phyloP scores from a whole-genome alignment of 208 protist genomes.

The Angomonas ambiguus region DNA sequence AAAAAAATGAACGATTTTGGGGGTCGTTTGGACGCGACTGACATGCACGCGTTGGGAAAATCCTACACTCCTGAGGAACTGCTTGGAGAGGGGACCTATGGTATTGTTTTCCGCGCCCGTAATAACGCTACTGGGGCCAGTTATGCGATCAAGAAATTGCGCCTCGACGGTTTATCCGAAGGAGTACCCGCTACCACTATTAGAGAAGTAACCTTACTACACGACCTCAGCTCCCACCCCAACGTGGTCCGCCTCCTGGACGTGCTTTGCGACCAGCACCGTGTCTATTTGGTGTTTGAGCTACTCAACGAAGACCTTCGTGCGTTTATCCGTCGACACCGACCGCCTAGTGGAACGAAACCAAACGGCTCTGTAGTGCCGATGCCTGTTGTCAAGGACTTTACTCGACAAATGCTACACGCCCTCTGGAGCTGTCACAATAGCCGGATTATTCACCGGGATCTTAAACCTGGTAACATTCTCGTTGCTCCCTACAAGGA shows the following conservation, averaged over 20 bases:
- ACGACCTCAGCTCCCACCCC: conserved; percentile 85
- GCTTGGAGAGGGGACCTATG: conserved; percentile 95
- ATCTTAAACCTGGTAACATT: conserved; percentile 88
- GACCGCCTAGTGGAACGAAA: conserved; percentile 23
- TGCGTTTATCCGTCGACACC: conserved; percentile 59
- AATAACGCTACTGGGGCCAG: conserved; percentile 52
- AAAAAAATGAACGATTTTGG: conserved; percentile 23
- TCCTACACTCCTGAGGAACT: conserved; percentile 63
- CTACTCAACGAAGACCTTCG: conserved; percentile 95
- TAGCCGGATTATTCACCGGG: conserved; percentile 82
- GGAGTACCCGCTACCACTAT: conserved; percentile 91
- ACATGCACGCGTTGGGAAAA: conserved; percentile 36
- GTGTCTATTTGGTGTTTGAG: conserved; percentile 97
- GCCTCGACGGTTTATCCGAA: conserved; percentile 63
- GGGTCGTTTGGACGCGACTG: conserved; percentile 43
- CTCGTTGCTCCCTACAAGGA: conserved; percentile 52
- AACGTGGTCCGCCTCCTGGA: conserved; percentile 93
- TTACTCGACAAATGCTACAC: conserved; percentile 75
- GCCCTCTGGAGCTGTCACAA: conserved; percentile 86
- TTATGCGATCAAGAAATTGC: conserved; percentile 83
- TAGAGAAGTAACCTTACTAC: conserved; percentile 89
- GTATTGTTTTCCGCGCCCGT: conserved; percentile 87
- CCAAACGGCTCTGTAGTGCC: conserved; percentile 41
- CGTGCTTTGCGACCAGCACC: conserved; percentile 94
- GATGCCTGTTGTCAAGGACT: conserved; percentile 58